Conservation (phyloP, 1,284 basidiomycete species). For the Trichosporon faecale region DNA sequence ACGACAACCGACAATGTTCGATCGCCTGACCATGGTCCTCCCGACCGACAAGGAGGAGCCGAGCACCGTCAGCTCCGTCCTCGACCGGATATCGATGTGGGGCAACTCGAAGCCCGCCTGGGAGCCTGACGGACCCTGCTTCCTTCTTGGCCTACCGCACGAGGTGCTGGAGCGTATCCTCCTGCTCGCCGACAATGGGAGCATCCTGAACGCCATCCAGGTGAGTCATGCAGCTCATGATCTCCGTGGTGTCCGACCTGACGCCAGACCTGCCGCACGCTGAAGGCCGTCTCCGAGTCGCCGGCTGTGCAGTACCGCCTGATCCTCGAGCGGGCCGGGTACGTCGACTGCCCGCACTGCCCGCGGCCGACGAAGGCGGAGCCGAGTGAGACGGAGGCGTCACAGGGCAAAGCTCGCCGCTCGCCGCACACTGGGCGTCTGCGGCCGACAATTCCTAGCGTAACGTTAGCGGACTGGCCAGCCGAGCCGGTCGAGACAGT, state of each 20-base stretch:
- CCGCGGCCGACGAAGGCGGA: neutral
- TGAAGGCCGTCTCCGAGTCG: slow-evolving; percentile 1
- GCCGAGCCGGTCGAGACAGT: slow-evolving; percentile 16
- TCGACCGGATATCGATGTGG: slow-evolving; percentile 4
- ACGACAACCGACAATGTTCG: neutral
- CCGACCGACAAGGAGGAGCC: slow-evolving; percentile 2
- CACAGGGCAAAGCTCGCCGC: neutral
- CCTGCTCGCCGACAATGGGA: neutral
- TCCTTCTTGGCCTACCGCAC: slow-evolving; percentile 9
- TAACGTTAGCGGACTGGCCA: slow-evolving; percentile 27
- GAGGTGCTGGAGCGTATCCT: slow-evolving; percentile 17
- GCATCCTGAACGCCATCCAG: neutral
- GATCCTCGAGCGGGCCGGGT: slow-evolving; percentile 10
- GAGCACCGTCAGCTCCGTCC: neutral
- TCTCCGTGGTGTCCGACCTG: neutral
- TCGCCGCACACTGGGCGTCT: slow-evolving; percentile 29
- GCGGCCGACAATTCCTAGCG: slow-evolving; percentile 23
- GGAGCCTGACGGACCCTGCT: neutral
- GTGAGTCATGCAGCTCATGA: neutral
- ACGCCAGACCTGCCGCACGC: slow-evolving; percentile 15
- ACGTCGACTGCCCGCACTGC: slow-evolving; percentile 14
- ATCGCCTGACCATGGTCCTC: slow-evolving; percentile 7
- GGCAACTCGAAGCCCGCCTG: neutral
- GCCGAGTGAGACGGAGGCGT: no score
- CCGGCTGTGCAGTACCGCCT: slow-evolving; percentile 12